Percentiles rank a stretch among this genome's conserved stretches.
These are phyloP conservation scores for Pyricularia pennisetigena DNA, from an alignment of 2,329 filamentous ascomycete species.

Conservation along the genomic window DNA sequence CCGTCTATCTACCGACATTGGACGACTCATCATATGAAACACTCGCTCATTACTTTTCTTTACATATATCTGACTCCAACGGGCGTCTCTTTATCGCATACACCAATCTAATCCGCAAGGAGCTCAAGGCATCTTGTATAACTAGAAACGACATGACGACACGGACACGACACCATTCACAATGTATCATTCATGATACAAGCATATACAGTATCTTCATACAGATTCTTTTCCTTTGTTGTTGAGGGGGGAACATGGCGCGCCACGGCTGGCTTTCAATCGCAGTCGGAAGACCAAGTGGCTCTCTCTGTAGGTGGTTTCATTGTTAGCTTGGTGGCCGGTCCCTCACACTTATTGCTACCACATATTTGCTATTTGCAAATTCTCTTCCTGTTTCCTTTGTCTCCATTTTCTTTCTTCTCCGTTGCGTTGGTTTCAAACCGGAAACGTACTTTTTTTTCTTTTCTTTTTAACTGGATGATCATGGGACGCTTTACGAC, in stretches of 20 bases:
- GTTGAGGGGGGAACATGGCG: neutral
- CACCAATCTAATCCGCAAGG: neutral
- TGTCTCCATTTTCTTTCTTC: neutral
- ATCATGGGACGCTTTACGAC: neutral
- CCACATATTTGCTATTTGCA: neutral
- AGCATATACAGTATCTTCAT: constrained; percentile 3
- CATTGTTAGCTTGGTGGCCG: neutral
- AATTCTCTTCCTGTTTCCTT: neutral
- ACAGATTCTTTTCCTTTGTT: neutral
- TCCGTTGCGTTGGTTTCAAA: neutral
- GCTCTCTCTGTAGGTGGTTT: neutral
- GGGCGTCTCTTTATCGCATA: neutral
- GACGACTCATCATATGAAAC: neutral
- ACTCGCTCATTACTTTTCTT: neutral
- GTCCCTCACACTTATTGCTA: neutral
- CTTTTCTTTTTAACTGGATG: neutral
- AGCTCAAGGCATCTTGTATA: neutral
- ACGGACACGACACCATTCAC: neutral
- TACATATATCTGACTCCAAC: neutral
- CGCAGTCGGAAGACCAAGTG: neutral
- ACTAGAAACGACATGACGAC: constrained; percentile 1
- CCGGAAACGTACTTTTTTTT: neutral
- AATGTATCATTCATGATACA: neutral
- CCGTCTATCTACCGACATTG: neutral
- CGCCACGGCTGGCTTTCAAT: neutral